Percentiles rank a stretch among this genome's conserved stretches.
Evolutionary conservation across 768 basidiomycete genomes (phyloP).

Genomic region (Calocera viscosa): DNA sequence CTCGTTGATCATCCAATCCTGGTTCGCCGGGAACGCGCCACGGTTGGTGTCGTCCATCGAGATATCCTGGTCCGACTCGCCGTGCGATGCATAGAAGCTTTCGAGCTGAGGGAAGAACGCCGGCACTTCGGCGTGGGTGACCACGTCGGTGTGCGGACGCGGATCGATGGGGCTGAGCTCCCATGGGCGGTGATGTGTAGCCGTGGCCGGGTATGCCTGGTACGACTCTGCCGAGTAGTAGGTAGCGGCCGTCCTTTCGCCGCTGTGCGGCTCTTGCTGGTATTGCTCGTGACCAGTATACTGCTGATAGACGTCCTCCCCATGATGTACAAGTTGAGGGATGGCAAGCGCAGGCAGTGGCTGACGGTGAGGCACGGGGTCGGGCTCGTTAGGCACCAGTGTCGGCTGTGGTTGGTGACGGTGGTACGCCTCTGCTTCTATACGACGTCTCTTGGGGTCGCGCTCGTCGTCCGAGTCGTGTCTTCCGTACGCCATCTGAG

Average conservation of each 20-base stretch:
- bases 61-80: not conserved
- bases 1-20: not conserved
- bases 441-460: not conserved
- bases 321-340: not conserved
- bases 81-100: not conserved
- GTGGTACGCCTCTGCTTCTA: not conserved
- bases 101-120: not conserved
- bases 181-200: not conserved
- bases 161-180: not conserved
- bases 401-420: not conserved
- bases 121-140: not conserved
- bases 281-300: not conserved
- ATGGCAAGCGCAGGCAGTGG: not conserved
- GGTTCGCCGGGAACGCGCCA: not conserved
- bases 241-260: not conserved
- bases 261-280: not conserved
- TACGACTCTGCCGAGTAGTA: not conserved
- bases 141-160: not conserved
- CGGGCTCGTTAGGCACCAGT: not conserved
- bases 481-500: not conserved
- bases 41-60: not conserved
- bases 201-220: not conserved
- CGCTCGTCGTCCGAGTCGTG: constrained; percentile 2
- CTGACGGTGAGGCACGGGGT: not conserved
- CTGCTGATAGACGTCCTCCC: not conserved